These are phyloP conservation scores for Colletotrichum sp. DNA, from an alignment of 2,329 filamentous ascomycete species.

Conservation along the genomic window DNA sequence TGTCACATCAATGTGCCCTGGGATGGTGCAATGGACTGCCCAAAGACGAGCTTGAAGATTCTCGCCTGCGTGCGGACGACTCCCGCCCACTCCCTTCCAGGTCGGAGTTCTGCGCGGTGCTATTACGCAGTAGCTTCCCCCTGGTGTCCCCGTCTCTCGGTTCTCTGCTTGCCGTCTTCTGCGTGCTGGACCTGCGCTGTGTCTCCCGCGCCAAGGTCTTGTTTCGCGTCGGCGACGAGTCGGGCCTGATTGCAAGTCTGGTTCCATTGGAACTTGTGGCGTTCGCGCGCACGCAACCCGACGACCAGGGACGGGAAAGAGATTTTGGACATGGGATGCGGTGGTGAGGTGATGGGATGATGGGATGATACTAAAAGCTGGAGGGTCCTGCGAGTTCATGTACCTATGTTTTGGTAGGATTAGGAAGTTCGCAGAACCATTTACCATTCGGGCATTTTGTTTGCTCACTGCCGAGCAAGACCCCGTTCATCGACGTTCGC, in stretches of 20 bases:
- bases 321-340: background rate
- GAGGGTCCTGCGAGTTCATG: background rate
- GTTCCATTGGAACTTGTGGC: background rate
- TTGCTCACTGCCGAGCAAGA: background rate
- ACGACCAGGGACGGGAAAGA: background rate
- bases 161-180: background rate
- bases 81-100: background rate
- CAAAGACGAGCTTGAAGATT: background rate
- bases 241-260: background rate
- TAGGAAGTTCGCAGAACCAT: background rate
- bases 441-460: background rate
- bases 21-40: slow-evolving; percentile 3
- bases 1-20: slow-evolving; percentile 13
- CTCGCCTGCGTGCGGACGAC: background rate
- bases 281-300: background rate
- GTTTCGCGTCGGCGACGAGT: background rate
- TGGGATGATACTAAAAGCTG: background rate
- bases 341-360: background rate
- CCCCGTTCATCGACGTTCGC: background rate
- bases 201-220: background rate
- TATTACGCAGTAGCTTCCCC: background rate
- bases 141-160: background rate
- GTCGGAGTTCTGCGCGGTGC: background rate
- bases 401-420: background rate
- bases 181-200: background rate